Conservation (phyloP, 2,329 filamentous ascomycete species). For the Fusarium siculi region DNA sequence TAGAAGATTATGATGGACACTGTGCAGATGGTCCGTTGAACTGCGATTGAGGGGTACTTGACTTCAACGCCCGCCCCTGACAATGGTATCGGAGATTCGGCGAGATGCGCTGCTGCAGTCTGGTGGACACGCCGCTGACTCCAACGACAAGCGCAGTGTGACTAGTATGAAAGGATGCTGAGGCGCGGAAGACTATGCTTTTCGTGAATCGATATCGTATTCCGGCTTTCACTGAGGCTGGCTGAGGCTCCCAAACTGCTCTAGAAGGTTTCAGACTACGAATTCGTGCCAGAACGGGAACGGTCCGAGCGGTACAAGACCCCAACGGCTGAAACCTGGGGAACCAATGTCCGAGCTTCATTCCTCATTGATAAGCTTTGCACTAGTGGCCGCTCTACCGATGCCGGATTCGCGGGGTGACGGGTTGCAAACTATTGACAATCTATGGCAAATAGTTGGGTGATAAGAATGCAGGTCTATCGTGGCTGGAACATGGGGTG, state of each 20-base stretch:
- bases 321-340: too few species aligned
- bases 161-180: too few species aligned
- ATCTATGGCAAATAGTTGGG: background rate
- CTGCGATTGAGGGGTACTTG: background rate
- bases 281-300: background rate
- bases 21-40: fast-evolving
- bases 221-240: background rate
- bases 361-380: background rate
- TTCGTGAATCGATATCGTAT: background rate
- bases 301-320: background rate
- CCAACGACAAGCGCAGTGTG: background rate
- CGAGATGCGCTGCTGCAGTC: background rate
- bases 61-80: fast-evolving
- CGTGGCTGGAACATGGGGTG: background rate
- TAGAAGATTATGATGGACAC: background rate
- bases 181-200: too few species aligned
- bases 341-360: background rate
- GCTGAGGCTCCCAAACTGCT: background rate
- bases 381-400: background rate
- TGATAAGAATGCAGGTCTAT: background rate
- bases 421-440: background rate
- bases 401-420: background rate
- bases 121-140: background rate
- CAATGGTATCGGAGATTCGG: background rate
- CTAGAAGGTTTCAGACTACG: background rate